A percentile compares a stretch with the other conserved stretches of the same genome.
These are phyloP conservation scores for Camelina laxa DNA, from an alignment of 345 rosid species.

Conservation along the genomic window DNA sequence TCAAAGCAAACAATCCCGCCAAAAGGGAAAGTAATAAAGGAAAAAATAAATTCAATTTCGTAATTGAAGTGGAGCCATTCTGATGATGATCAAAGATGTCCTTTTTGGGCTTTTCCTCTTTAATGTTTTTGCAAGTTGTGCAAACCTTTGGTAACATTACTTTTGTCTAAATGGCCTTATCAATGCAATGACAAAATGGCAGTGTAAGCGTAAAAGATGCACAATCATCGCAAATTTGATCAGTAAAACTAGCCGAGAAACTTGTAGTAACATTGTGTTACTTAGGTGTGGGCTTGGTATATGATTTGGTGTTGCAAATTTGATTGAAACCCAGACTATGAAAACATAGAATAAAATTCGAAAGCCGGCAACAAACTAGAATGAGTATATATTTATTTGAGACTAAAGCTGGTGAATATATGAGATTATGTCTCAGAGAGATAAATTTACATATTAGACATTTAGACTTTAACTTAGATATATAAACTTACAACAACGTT, in stretches of 20 bases:
- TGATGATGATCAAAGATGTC: conserved; percentile 34
- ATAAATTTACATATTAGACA: background rate
- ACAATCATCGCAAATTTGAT: too few species aligned
- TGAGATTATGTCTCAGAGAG: background rate
- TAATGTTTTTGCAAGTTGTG: conserved; percentile 22
- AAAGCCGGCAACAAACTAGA: too few species aligned
- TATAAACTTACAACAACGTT: background rate
- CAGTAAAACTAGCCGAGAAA: too few species aligned
- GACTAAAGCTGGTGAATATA: too few species aligned
- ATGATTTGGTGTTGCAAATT: too few species aligned
- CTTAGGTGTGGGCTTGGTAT: too few species aligned
- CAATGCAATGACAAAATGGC: too few species aligned
- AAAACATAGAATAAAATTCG: too few species aligned
- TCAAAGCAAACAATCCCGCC: conserved; percentile 48
- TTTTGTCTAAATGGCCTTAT: background rate
- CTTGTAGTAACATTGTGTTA: too few species aligned
- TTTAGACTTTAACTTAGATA: background rate
- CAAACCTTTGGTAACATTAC: background rate
- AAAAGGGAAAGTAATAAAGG: conserved; percentile 35
- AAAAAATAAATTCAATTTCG: background rate
- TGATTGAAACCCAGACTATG: too few species aligned
- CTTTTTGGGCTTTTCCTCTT: conserved; percentile 19
- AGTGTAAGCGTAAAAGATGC: too few species aligned
- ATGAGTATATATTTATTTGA: too few species aligned
- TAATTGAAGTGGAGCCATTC: conserved; percentile 24